A percentile compares a stretch with the other conserved stretches of the same genome.
Evolutionary conservation across 2,329 filamentous ascomycete species (phyloP).

Genomic region (Hypoxylon sp.): DNA sequence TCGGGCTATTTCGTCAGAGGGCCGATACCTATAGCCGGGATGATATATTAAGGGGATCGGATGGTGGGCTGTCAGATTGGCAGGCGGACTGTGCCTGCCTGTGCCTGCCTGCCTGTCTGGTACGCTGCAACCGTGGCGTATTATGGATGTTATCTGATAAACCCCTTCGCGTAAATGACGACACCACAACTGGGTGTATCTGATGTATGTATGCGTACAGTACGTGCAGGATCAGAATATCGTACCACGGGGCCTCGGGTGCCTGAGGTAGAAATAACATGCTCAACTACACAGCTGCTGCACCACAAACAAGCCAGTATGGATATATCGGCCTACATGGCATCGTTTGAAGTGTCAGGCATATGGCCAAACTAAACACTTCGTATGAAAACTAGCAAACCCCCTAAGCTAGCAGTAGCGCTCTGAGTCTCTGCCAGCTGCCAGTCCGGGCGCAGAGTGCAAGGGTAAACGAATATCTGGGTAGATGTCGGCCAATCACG

Average conservation of each 20-base stretch:
- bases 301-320: background rate
- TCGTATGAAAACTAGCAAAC: slow-evolving; percentile 21
- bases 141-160: slow-evolving; percentile 14
- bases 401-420: slow-evolving; percentile 17
- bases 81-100: too few species aligned
- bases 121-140: too few species aligned
- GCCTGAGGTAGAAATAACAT: background rate
- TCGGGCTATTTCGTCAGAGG: slow-evolving; percentile 24
- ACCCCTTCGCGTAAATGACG: slow-evolving; percentile 17
- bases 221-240: slow-evolving; percentile 2
- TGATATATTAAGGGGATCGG: slow-evolving; percentile 3
- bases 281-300: too few species aligned
- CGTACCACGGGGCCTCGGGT: background rate
- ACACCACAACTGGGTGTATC: background rate
- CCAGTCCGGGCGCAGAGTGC: too few species aligned
- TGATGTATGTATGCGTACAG: background rate
- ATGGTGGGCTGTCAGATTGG: too few species aligned
- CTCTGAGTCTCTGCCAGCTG: too few species aligned
- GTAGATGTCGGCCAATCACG: too few species aligned
- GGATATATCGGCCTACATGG: background rate
- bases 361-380: too few species aligned
- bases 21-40: slow-evolving; percentile 11
- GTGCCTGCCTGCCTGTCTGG: too few species aligned
- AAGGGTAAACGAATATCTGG: too few species aligned
- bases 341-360: slow-evolving; percentile 29